Percentiles rank a stretch among this genome's conserved stretches.
phyloP scores from a whole-genome alignment of 305 asterid genomes.

The Striga hermonthica region DNA sequence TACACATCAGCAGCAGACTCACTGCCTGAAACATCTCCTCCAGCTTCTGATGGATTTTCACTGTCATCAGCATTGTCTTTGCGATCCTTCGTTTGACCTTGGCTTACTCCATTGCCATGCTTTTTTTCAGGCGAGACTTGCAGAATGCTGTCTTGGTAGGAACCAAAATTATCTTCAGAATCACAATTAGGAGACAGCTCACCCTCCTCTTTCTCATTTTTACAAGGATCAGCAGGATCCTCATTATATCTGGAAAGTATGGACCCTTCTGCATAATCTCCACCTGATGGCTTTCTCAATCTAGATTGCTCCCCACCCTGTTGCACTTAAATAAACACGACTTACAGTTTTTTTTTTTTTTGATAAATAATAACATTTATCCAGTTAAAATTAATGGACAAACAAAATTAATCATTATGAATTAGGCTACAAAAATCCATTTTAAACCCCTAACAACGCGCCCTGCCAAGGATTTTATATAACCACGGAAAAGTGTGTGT shows the following conservation, averaged over 20 bases:
- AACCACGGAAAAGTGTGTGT: no score
- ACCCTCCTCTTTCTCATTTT: conserved; percentile 94
- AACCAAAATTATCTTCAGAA: conserved; percentile 78
- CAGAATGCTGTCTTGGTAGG: conserved; percentile 47
- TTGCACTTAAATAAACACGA: no score
- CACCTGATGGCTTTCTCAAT: no score
- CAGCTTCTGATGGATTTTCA: conserved; percentile 76
- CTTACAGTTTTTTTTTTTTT: no score
- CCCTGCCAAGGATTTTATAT: no score
- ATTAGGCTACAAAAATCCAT: no score
- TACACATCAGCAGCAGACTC: conserved; percentile 91
- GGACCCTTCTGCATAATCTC: no score
- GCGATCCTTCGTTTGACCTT: conserved; percentile 48
- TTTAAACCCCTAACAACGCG: no score
- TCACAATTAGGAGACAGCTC: conserved; percentile 83
- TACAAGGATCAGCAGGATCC: conserved; percentile 58
- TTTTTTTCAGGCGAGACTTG: conserved; percentile 47
- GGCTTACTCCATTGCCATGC: conserved; percentile 41
- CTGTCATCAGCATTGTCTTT: conserved; percentile 75
- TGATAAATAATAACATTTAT: no score
- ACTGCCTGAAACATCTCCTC: conserved; percentile 87
- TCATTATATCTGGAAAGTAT: conserved; percentile 31
- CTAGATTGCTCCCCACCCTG: no score
- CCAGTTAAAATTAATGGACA: no score
- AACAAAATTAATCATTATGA: no score